Base-by-base conservation (phyloP, 2,329 filamentous ascomycete species). In the Ciborinia camelliae region DNA sequence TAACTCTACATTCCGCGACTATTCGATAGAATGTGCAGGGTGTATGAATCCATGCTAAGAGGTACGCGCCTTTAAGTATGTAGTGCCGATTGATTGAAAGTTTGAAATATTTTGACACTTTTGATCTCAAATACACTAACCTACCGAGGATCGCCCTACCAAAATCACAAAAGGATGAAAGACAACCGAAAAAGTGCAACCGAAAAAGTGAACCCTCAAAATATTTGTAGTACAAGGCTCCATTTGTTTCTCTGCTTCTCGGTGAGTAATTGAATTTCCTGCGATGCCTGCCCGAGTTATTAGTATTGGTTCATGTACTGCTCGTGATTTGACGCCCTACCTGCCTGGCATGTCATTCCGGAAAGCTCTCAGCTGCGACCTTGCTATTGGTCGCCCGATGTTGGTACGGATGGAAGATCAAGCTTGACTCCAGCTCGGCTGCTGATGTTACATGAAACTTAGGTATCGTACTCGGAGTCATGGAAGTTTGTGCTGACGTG, bases 291-390 rank as follows among this genome's bases (percentile, higher is more conserved):
- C 26, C 18, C 53, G 1, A n/a, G 6, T 15, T 18, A 14, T 57
- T 43, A 43, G 6, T 43, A 43, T 43, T 57, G 26, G 26, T 23
- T 43, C 54, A 37, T 47, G 45, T 23, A 23, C 7, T 35, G 39
- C 54, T 54, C 39, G 18, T 45, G 26, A 32, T 45, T 43, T 57
- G 54, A 57, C 54, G 39, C 54, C 54, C 37, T 43, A 43, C 6
- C 14, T 20, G 26, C 53, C 53, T 18, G 28, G 54, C 18, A 23
- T 57, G 26, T 45, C 26, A 57, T 57, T 3, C 10, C 15, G 12
- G 8, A 26, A 26, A 20, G 8, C 54, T 45, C 39, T n/a, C 26
- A 30, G 39, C 54, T 26, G 12, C 10, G 14, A 57, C 14, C 32
- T 28, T 23, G 5, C 23, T 15, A 43, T 57, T 57, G 54, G 39